These are phyloP conservation scores for Sordariomycetes sp. DNA, from an alignment of 2,329 filamentous ascomycete genomes.

Conservation along the genomic window DNA sequence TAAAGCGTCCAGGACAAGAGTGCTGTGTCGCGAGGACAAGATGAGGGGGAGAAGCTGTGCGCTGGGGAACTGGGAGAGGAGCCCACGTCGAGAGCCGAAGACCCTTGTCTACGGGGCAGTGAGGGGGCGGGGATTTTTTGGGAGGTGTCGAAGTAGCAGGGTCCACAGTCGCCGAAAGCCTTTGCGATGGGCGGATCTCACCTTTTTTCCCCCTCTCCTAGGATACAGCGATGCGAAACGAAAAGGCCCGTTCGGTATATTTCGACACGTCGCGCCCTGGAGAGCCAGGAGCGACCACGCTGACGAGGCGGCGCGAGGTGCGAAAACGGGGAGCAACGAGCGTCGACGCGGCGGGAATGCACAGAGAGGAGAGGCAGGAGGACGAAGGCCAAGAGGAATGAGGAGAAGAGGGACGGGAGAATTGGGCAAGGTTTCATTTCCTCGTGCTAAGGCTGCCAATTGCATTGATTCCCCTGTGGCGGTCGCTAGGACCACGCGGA, in stretches of 20 bases:
- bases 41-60: background rate
- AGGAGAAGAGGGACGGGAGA: background rate
- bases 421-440: background rate
- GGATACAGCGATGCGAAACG: background rate
- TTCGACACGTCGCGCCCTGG: conserved; percentile 29
- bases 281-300: conserved; percentile 27
- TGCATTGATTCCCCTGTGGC: background rate
- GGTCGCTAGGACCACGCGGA: background rate
- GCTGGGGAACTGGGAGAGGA: background rate
- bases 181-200: background rate
- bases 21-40: background rate
- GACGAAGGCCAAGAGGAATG: conserved; percentile 4
- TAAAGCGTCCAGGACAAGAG: background rate
- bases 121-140: conserved; percentile 5
- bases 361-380: conserved; percentile 6
- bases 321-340: background rate
- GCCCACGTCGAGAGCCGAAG: background rate
- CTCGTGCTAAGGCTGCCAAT: background rate
- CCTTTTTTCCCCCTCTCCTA: background rate
- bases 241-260: background rate
- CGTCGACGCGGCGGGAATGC: background rate
- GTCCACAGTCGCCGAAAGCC: background rate
- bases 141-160: background rate
- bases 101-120: background rate
- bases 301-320: background rate